These are phyloP conservation scores for Cenchrus americanus DNA, from an alignment of 176 grass and related monocot species.

Conservation along the genomic window DNA sequence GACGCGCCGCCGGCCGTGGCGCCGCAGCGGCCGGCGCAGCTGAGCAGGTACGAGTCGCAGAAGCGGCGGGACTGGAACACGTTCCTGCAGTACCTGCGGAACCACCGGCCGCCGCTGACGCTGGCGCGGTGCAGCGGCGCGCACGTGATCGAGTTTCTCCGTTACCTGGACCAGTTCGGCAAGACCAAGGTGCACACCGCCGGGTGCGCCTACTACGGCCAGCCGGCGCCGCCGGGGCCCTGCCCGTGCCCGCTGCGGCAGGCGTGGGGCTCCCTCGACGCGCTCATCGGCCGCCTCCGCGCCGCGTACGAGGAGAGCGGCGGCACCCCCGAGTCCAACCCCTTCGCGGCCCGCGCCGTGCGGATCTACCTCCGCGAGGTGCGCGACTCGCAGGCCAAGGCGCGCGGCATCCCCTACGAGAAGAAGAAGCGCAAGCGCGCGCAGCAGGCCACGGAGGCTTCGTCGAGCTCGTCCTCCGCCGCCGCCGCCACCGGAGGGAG, in stretches of 20 bases:
- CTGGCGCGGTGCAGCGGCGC: conserved; percentile 94
- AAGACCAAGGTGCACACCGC: conserved; percentile 93
- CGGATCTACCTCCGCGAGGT: conserved; percentile 99
- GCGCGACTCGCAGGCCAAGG: conserved; percentile 91
- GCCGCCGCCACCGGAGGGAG: conserved; percentile 22
- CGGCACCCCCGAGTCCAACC: conserved; percentile 84
- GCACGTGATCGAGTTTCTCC: conserved; percentile 95
- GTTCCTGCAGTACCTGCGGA: conserved; percentile 96
- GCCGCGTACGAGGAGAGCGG: conserved; percentile 98
- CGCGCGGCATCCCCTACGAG: conserved; percentile 92
- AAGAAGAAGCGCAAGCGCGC: conserved; percentile 98
- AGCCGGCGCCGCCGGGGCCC: conserved; percentile 69
- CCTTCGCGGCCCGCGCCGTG: conserved; percentile 87
- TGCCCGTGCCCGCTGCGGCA: conserved; percentile 89
- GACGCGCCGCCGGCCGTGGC: conserved; percentile 3
- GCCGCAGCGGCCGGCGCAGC: conserved; percentile 39
- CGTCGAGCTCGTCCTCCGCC: conserved; percentile 9
- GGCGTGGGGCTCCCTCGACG: conserved; percentile 97
- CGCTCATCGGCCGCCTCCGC: conserved; percentile 92
- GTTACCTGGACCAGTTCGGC: conserved; percentile 96
- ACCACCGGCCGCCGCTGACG: conserved; percentile 94
- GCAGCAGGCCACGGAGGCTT: conserved; percentile 13
- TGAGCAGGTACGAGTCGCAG: conserved; percentile 96
- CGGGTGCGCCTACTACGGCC: conserved; percentile 84
- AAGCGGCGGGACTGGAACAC: conserved; percentile 98